Evolutionary conservation across 164 flowering plant genomes (phyloP), one percentile per base, ranked within the genome.

Genomic region (Berberis thunbergii): DNA sequence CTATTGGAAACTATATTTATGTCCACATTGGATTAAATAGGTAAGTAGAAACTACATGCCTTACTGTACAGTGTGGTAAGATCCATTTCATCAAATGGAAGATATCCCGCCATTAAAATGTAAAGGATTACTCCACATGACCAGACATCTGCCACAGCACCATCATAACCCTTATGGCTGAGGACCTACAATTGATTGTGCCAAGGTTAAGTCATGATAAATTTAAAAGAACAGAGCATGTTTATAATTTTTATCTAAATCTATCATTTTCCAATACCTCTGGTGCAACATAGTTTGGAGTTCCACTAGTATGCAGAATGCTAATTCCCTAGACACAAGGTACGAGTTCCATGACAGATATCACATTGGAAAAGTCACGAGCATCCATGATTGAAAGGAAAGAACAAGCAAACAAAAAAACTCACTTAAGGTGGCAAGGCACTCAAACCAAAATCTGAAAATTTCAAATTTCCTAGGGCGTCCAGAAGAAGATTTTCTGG

Each of bases 251-350:
- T 10, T 7, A 42, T 54, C 62, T 38, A 38, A 46, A 76, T 57
- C 63, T 26, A 39, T 57, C 2, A 11, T 41, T 5, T 41, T 43
- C 6, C 6, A 49, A 38, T 81, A 95, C 99, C 99, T 95, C 98
- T 4, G 98, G 99, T 58, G 99, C 99, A 59, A 95, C 98, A 73
- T 95, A 95, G 70, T 95, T 95, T 1, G 99, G 99, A 66, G 99
- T 95, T 55, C 99, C 99, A 82, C 99, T 95, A 60, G 99, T 95
- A 67, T 79, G 81, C n/a, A 95, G 86, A 57, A 95, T 72, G 73
- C 75, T 81, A 52, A 81, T 88, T 62, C 96, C 99, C 99, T 95
- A 60, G n/a, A 45, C 13, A 72, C 53, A 75, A 62, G 57, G 26
- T 26, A 26, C 26, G 26, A 26, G 26, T 26, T 26, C 26, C 26